phyloP scores from a whole-genome alignment of 2,329 filamentous ascomycete genomes.

The Incumbomyces lentus region DNA sequence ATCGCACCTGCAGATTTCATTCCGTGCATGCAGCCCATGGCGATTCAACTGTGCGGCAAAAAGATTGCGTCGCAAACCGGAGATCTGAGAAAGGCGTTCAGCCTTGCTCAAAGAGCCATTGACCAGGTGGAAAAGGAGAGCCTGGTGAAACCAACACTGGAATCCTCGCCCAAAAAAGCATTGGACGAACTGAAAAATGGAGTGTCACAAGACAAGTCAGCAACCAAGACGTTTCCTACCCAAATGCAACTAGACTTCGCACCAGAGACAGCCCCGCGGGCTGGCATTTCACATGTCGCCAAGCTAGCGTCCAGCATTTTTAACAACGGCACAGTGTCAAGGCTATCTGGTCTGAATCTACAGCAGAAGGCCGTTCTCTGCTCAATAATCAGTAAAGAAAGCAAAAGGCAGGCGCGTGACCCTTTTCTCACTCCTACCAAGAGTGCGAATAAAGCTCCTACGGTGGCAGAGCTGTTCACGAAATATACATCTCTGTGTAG shows the following conservation, averaged over 20 bases:
- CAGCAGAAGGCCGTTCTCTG: slow-evolving; percentile 95
- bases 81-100: slow-evolving; percentile 88
- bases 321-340: slow-evolving; percentile 74
- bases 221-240: slow-evolving; percentile 32
- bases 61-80: slow-evolving; percentile 92
- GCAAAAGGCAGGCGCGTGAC: slow-evolving; percentile 36
- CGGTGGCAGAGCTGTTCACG: slow-evolving; percentile 72
- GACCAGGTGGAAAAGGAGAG: slow-evolving; percentile 84
- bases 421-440: slow-evolving; percentile 50
- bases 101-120: slow-evolving; percentile 80
- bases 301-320: slow-evolving; percentile 84
- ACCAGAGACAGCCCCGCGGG: slow-evolving; percentile 70
- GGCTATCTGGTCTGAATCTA: slow-evolving; percentile 77
- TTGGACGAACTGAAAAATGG: slow-evolving; percentile 69
- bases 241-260: slow-evolving; percentile 49
- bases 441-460: slow-evolving; percentile 53
- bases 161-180: slow-evolving; percentile 63
- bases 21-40: slow-evolving; percentile 86
- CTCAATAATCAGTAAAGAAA: slow-evolving; percentile 76
- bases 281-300: slow-evolving; percentile 81
- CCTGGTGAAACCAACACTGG: slow-evolving; percentile 50
- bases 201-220: slow-evolving; percentile 28
- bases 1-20: slow-evolving; percentile 48
- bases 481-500: slow-evolving; percentile 76
- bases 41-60: slow-evolving; percentile 85